phyloP scores from a whole-genome alignment of 2,329 filamentous ascomycete genomes.

The Colletotrichum sp. region DNA sequence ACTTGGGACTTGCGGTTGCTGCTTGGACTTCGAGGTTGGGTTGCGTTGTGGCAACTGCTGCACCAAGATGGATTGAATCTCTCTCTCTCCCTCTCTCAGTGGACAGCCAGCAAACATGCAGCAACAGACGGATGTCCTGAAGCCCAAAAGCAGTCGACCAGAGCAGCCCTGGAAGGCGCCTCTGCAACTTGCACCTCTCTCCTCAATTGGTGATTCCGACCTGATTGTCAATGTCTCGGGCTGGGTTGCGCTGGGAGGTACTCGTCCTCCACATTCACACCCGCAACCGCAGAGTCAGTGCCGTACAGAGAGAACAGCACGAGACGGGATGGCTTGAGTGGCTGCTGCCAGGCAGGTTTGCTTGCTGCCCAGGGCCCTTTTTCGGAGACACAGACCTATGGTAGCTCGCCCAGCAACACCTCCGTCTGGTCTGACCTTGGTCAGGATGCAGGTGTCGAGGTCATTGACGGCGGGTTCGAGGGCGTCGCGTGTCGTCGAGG shows the following conservation, averaged over 20 bases:
- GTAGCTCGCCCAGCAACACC: conserved; percentile 37
- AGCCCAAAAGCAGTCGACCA: background rate
- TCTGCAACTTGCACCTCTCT: background rate
- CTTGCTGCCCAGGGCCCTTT: background rate
- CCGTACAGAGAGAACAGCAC: background rate
- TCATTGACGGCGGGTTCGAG: conserved; percentile 4
- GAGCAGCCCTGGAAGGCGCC: background rate
- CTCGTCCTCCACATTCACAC: background rate
- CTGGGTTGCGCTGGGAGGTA: conserved; percentile 7
- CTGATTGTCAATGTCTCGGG: conserved; percentile 4
- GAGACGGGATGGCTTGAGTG: background rate
- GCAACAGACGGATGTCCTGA: background rate
- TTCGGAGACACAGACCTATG: conserved; percentile 39
- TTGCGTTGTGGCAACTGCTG: background rate
- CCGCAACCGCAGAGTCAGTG: background rate
- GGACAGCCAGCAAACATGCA: background rate
- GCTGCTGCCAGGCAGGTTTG: background rate
- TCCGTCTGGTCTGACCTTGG: conserved; percentile 5
- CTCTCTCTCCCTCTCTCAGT: background rate
- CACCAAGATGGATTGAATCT: background rate
- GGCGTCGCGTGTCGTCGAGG: background rate
- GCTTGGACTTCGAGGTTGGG: background rate
- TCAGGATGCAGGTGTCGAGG: conserved; percentile 12
- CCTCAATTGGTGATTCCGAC: background rate
- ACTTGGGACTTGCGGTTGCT: background rate